These are phyloP conservation scores for Capillidium rhysosporum DNA, from an alignment of 371 early-diverging fungal genomes.

Conservation along the genomic window DNA sequence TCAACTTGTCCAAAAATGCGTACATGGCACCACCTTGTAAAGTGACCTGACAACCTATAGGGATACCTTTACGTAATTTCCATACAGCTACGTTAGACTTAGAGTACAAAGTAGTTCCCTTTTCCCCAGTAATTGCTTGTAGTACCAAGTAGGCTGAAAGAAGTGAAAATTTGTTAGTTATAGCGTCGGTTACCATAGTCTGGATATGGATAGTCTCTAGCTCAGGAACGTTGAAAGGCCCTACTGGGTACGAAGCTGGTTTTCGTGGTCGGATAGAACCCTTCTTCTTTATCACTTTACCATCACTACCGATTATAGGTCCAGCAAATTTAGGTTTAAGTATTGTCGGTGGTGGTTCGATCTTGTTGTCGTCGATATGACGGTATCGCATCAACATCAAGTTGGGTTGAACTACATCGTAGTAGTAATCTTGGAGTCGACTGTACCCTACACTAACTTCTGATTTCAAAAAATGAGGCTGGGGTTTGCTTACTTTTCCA, in stretches of 20 bases:
- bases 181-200: conserved; percentile 65
- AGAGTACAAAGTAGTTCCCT: conserved; percentile 65
- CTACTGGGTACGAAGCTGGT: not conserved
- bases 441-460: not conserved
- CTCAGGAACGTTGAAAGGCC: conserved; percentile 22
- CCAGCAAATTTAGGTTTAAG: not conserved
- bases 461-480: not conserved
- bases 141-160: conserved; percentile 79
- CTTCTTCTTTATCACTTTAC: not conserved
- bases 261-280: not conserved
- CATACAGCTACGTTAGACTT: conserved; percentile 56
- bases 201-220: conserved; percentile 47
- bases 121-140: conserved; percentile 68
- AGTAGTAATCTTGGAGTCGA: conserved; percentile 5
- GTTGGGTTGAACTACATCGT: conserved; percentile 2
- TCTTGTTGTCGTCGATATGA: not conserved
- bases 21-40: conserved; percentile 74
- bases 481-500: not conserved
- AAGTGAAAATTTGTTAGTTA: conserved; percentile 69
- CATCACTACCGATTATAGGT: not conserved
- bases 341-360: not conserved
- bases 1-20: conserved; percentile 82
- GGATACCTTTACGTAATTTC: conserved; percentile 76
- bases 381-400: not conserved
- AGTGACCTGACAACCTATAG: conserved; percentile 62